A percentile compares a stretch with the other conserved stretches of the same genome.
phyloP scores from a whole-genome alignment of 2,329 filamentous ascomycete species.

The Fusarium verrucosum region DNA sequence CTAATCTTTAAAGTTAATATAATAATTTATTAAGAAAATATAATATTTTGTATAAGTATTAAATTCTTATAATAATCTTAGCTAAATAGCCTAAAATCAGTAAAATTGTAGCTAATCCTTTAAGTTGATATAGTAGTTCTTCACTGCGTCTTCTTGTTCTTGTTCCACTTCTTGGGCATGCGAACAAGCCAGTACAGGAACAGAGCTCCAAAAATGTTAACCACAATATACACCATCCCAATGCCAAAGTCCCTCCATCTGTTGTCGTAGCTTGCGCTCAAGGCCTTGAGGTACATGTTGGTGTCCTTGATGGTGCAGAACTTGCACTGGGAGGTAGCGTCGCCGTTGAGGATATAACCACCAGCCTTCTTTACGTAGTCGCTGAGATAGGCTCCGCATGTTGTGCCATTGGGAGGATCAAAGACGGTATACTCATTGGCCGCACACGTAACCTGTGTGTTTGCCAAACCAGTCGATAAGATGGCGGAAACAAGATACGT shows the following conservation, averaged over 20 bases:
- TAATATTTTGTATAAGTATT: too few relatives aligned
- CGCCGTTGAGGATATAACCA: constrained; percentile 64
- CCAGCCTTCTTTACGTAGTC: constrained; percentile 55
- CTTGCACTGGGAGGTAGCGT: constrained; percentile 58
- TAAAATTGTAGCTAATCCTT: too few relatives aligned
- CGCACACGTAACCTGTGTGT: constrained; percentile 59
- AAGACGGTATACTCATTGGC: constrained; percentile 72
- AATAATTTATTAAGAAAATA: too few relatives aligned
- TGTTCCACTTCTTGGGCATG: constrained; percentile 51
- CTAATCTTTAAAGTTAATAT: too few relatives aligned
- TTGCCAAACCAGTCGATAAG: constrained; percentile 44
- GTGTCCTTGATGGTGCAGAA: constrained; percentile 56
- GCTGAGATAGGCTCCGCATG: constrained; percentile 65
- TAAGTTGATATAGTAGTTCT: too few relatives aligned
- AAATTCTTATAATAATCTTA: too few relatives aligned
- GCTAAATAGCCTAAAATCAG: too few relatives aligned
- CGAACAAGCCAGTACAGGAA: constrained; percentile 60
- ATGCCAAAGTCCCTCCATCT: constrained; percentile 68
- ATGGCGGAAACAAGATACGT: constrained; percentile 46
- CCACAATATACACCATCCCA: constrained; percentile 62
- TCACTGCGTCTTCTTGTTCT: too few relatives aligned
- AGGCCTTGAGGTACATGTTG: constrained; percentile 52
- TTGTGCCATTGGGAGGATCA: constrained; percentile 62
- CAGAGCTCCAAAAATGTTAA: constrained; percentile 62
- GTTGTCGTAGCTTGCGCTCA: constrained; percentile 59